A percentile compares a stretch with the other conserved stretches of the same genome.
These are phyloP conservation scores for Blastomyces parvus DNA, from an alignment of 2,329 filamentous ascomycete species.

Conservation along the genomic window DNA sequence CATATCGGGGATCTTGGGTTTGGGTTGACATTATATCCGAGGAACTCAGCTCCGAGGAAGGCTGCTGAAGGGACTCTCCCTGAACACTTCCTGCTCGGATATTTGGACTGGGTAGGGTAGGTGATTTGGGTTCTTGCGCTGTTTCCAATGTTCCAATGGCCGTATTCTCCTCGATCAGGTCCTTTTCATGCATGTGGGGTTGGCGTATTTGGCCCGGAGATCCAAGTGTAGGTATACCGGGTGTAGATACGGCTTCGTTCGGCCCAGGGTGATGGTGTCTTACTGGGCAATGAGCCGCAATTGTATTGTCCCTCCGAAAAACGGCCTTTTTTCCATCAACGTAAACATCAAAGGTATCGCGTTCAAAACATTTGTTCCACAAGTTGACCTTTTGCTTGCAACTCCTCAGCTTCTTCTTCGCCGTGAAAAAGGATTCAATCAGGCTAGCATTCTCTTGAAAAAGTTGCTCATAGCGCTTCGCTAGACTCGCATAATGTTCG, in stretches of 20 bases:
- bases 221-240: not conserved
- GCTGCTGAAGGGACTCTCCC: not conserved
- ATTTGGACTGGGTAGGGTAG: not conserved
- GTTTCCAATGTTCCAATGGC: not conserved
- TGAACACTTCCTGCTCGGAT: not conserved
- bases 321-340: conserved; percentile 22
- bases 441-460: conserved; percentile 26
- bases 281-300: not conserved
- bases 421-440: conserved; percentile 20
- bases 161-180: not conserved
- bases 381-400: conserved; percentile 27
- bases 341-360: conserved; percentile 24
- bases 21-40: conserved; percentile 13
- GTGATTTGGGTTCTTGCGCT: conserved; percentile 1
- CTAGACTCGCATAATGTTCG: conserved; percentile 18
- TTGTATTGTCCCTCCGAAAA: conserved; percentile 21
- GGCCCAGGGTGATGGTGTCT: not conserved
- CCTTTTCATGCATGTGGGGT: not conserved
- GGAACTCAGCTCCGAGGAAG: not conserved
- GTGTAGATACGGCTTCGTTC: not conserved
- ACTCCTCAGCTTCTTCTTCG: conserved; percentile 26
- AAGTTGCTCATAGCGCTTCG: conserved; percentile 25
- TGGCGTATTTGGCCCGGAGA: not conserved
- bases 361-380: conserved; percentile 24
- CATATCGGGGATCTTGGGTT: conserved; percentile 13